Percentiles rank a stretch among this genome's conserved stretches.
These are phyloP conservation scores for Nymphaea colorata DNA, from an alignment of 164 flowering plant genomes.

Conservation along the genomic window DNA sequence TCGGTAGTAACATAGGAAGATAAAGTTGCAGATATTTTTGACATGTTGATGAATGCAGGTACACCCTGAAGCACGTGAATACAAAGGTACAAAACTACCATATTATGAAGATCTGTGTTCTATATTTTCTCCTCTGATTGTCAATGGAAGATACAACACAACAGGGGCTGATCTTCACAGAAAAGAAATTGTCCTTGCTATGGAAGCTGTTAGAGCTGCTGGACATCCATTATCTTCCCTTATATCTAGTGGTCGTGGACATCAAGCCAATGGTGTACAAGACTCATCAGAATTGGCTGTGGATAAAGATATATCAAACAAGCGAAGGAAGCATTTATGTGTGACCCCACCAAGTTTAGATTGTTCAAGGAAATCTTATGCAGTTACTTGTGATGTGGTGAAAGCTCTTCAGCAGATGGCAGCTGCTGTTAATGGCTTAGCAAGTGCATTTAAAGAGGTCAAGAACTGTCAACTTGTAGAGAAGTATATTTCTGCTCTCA, in stretches of 20 bases:
- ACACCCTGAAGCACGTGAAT: constrained; percentile 12
- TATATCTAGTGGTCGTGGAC: background rate
- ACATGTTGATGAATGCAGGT: constrained; percentile 5
- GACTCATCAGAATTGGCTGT: background rate
- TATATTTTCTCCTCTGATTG: constrained; percentile 4
- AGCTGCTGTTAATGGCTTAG: background rate
- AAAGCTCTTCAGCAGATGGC: constrained; percentile 5
- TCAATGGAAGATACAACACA: constrained; percentile 4
- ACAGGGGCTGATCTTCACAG: background rate
- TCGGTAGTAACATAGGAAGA: background rate
- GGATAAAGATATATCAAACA: background rate
- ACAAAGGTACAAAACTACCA: constrained; percentile 10
- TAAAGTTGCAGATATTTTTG: constrained; percentile 3
- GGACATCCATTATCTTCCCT: background rate
- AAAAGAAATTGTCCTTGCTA: background rate
- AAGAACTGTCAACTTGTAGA: constrained; percentile 2
- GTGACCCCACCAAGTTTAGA: background rate
- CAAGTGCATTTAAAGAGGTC: background rate
- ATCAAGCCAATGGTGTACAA: background rate
- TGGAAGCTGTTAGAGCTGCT: background rate
- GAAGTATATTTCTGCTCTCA: constrained; percentile 1
- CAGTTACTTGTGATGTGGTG: background rate
- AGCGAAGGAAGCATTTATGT: background rate
- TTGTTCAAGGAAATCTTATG: background rate
- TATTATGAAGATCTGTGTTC: constrained; percentile 8